Evolutionary conservation across 768 basidiomycete species (phyloP), one percentile per base, ranked within the genome.

Genomic region (Dentipellis sp.): DNA sequence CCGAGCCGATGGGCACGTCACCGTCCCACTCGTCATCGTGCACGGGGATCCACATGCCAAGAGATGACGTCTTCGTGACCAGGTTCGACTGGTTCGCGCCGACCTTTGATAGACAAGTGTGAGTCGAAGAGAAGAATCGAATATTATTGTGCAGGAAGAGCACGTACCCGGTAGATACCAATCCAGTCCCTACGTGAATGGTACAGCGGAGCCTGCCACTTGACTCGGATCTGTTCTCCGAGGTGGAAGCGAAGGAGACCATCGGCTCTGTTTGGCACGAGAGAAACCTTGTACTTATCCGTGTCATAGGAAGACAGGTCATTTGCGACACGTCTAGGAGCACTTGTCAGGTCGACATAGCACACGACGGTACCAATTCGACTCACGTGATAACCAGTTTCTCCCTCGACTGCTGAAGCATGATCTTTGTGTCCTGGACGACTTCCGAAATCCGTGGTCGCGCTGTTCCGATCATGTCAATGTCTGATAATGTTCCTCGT

Each of bases 111-210:
- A 14, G 1, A 6, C 29, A 29, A 6, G 3, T 3, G 29, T 29
- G 29, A 29, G 29, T 11, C 50, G 37, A 11, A 50, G 46, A 8
- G 23, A 37, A 40, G 52, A 6, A 23, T 21, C 17, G 39, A 3
- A 29, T 29, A 6, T 29, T 6, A 3, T 29, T 29, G 29, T 6
- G 29, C 36, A 39, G 51, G n/a, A 39, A 42, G 2, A 50, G 51
- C 49, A 66, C 74, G 40, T 63, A 90, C 90, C 67, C 86, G 78
- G 66, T 93, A 93, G 22, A 97, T 81, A 12, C 94, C 97, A 64
- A 99, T 88, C 97, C 97, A 98, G 68, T 99, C 97, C 63, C 84
- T 83, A 11, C 90, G 79, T 11, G 94, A 94, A 66, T 97, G 95
- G 54, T 82, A 79, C 37, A 74, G 71, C 1, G 95, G 94, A 1